Evolutionary conservation across 768 basidiomycete species (phyloP), one percentile per base, ranked within the genome.

Genomic region (Strobilomyces dryophilus): DNA sequence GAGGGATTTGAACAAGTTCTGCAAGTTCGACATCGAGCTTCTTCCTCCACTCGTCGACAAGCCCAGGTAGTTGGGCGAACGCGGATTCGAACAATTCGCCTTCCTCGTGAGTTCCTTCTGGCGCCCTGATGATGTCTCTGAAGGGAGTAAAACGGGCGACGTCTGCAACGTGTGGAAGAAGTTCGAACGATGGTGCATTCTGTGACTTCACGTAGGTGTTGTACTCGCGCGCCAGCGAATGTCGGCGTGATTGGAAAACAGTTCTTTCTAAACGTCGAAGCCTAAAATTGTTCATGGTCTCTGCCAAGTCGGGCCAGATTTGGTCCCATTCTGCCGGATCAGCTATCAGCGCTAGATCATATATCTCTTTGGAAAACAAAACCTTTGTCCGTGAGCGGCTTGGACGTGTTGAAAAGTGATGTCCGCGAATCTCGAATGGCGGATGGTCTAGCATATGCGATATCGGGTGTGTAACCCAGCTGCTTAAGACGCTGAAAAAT

Each of bases 161-260:
- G 11, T 58, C 61, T 24, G 11, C n/a, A 12, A 49, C 42, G 4
- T 54, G 45, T 24, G 61, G 60, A 34, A 59, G 49, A 11, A 59
- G 47, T 17, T 39, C 49, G 3, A 51, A 54, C 1, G 31, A n/a
- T 24, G 45, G 46, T 37, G 12, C 10, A 5, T 34, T 10, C 2
- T 4, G 29, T 18, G 35, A 29, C 3, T 18, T 11, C 42, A 60
- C 18, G 11, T 57, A 54, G 0, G 1, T 4, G 0, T 32, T 4
- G 35, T 61, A 61, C 53, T 27, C 37, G 11, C 3, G 1, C 8
- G 4, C 36, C 37, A 62, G n/a, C 12, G 34, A 9, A 2, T 1
- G 17, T 45, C 32, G 32, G 32, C 45, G 45, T 34, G 20, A 17
- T 8, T 34, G 21, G 45, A 18, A 46, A 46, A 46, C 32, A 17